These are phyloP conservation scores for Aphanomyces cochlioides DNA, from an alignment of 352 stramenopile genomes.

Conservation along the genomic window DNA sequence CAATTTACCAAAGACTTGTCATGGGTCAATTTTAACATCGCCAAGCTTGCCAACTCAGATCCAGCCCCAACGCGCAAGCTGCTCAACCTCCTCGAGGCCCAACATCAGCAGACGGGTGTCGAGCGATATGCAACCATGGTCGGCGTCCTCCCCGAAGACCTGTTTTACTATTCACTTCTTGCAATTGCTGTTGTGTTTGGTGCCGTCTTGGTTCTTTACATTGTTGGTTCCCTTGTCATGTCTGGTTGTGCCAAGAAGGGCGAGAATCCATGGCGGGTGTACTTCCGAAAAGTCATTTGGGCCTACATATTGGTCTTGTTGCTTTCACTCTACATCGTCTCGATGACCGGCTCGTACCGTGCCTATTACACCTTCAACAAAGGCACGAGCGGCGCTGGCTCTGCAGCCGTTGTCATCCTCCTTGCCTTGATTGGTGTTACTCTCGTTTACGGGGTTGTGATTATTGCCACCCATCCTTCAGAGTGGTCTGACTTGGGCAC, in stretches of 20 bases:
- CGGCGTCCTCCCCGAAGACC: conserved; percentile 51
- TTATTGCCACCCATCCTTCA: conserved; percentile 58
- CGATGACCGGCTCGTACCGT: conserved; percentile 76
- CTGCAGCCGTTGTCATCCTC: conserved; percentile 44
- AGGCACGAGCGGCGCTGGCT: conserved; percentile 41
- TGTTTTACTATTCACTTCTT: conserved; percentile 82
- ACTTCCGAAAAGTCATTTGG: conserved; percentile 83
- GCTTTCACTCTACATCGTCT: conserved; percentile 82
- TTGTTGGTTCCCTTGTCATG: conserved; percentile 52
- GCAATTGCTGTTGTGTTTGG: conserved; percentile 57
- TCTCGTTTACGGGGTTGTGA: conserved; percentile 60
- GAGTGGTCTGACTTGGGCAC: conserved; percentile 75
- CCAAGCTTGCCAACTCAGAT: conserved; percentile 41
- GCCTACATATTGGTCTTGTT: conserved; percentile 61
- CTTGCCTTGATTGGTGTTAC: conserved; percentile 41
- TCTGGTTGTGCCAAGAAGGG: conserved; percentile 48
- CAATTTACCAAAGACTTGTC: conserved; percentile 78
- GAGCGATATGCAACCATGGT: conserved; percentile 67
- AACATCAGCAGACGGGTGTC: conserved; percentile 51
- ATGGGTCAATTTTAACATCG: conserved; percentile 85
- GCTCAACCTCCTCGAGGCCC: conserved; percentile 35
- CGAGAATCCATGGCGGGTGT: conserved; percentile 55
- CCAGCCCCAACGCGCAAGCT: conserved; percentile 33
- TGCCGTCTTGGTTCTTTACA: conserved; percentile 54
- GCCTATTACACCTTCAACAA: conserved; percentile 48